Conservation (phyloP, 805 yeast genomes). For the Candida silvicultrix region DNA sequence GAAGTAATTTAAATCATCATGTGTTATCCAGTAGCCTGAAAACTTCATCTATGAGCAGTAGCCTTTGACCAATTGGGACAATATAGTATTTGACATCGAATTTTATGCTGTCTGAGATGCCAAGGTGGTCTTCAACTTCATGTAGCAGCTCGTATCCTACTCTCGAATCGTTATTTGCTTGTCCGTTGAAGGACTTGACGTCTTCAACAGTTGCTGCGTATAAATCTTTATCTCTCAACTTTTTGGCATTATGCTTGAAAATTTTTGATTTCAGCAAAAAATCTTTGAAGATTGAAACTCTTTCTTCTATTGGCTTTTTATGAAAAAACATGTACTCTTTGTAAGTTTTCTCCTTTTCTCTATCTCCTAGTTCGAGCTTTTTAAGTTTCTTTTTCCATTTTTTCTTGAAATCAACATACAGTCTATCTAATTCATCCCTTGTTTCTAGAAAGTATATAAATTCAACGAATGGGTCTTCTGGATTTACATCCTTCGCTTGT, state of each 20-base stretch:
- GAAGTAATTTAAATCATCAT: too few relatives aligned
- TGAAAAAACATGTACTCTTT: conserved; percentile 24
- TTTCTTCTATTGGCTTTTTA: conserved; percentile 12
- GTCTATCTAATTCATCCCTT: conserved; percentile 19
- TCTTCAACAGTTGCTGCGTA: not conserved
- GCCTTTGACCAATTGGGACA: not conserved
- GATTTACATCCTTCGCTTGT: not conserved
- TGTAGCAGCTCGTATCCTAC: conserved; percentile 6
- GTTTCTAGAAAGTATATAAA: conserved; percentile 24
- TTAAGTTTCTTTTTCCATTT: conserved; percentile 23
- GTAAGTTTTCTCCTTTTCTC: conserved; percentile 31
- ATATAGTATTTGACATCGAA: not conserved
- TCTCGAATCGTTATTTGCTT: not conserved
- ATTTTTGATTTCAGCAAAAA: conserved; percentile 12
- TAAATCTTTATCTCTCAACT: not conserved
- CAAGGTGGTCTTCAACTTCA: conserved; percentile 16
- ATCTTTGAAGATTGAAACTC: conserved; percentile 11
- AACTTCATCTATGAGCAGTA: not conserved
- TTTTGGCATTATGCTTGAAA: conserved; percentile 10
- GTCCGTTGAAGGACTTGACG: not conserved
- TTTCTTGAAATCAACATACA: conserved; percentile 35
- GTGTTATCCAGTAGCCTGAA: too few relatives aligned
- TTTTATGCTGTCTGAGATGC: conserved; percentile 8
- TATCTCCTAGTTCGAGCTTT: conserved; percentile 22
- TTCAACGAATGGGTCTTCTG: conserved; percentile 11